Conservation (phyloP, 2,329 filamentous ascomycete genomes). For the Rhynchosporium graminicola region DNA sequence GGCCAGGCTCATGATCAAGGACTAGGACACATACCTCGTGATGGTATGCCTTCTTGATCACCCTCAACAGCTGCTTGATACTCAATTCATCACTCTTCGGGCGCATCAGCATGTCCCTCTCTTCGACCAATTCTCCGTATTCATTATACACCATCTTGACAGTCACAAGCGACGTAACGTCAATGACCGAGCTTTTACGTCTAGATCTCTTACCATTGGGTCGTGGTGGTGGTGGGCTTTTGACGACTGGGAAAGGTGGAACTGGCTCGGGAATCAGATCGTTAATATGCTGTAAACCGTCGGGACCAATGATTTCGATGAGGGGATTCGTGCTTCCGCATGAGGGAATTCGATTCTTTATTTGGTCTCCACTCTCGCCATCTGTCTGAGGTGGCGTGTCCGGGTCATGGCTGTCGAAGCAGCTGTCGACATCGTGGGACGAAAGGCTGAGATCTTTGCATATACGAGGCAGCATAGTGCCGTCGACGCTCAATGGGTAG, state of each 20-base stretch:
- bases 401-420: slow-evolving; percentile 1
- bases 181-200: slow-evolving; percentile 13
- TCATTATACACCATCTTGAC: slow-evolving; percentile 37
- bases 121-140: slow-evolving; percentile 36
- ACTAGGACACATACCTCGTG: slow-evolving; percentile 32
- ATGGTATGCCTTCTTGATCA: slow-evolving; percentile 36
- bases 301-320: slow-evolving; percentile 18
- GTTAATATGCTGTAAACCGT: slow-evolving; percentile 10
- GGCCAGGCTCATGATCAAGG: neutral
- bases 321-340: slow-evolving; percentile 21
- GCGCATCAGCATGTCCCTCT: slow-evolving; percentile 18
- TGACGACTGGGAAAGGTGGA: neutral
- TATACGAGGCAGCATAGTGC: neutral
- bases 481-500: neutral
- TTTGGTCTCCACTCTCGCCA: neutral
- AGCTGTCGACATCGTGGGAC: neutral
- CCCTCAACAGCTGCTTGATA: slow-evolving; percentile 31
- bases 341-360: neutral
- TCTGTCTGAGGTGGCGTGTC: neutral
- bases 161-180: neutral
- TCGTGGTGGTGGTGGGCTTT: neutral
- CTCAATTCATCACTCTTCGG: slow-evolving; percentile 28
- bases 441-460: neutral
- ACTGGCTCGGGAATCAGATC: neutral
- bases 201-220: neutral